phyloP scores from a whole-genome alignment of 768 basidiomycete genomes.

The Tulasnella sp. region DNA sequence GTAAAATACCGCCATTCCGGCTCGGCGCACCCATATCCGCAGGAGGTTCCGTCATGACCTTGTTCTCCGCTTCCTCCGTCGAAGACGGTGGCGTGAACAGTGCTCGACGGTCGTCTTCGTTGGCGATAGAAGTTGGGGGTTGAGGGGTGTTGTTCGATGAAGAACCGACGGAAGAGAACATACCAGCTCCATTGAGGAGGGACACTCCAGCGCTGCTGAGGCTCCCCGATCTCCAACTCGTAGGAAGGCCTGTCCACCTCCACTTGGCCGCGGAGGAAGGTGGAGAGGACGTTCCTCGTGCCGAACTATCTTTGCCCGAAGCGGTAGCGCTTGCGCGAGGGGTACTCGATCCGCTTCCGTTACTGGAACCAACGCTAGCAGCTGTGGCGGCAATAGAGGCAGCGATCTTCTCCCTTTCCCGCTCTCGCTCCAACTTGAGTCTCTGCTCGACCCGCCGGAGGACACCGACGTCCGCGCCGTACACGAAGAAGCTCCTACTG shows the following conservation, averaged over 20 bases:
- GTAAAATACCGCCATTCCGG: slow-evolving; percentile 5
- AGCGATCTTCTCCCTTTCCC: slow-evolving; percentile 37
- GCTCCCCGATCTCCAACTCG: slow-evolving; percentile 32
- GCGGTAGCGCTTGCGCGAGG: slow-evolving; percentile 2
- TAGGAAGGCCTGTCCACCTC: slow-evolving; percentile 29
- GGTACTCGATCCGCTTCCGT: slow-evolving; percentile 7
- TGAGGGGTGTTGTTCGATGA: slow-evolving; percentile 18
- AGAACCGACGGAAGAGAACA: slow-evolving; percentile 29
- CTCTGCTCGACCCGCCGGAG: slow-evolving; percentile 69
- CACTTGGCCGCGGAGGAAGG: slow-evolving; percentile 17
- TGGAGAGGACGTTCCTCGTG: slow-evolving; percentile 17
- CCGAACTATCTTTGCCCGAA: neutral
- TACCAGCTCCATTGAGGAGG: slow-evolving; percentile 31
- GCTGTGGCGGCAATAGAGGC: slow-evolving; percentile 30
- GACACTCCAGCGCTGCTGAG: slow-evolving; percentile 33
- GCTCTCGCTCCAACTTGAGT: slow-evolving; percentile 42
- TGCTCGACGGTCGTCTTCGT: slow-evolving; percentile 22
- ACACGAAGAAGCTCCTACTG: slow-evolving; percentile 88
- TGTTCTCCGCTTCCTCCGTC: slow-evolving; percentile 23
- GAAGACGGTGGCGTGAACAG: slow-evolving; percentile 18
- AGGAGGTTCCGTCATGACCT: slow-evolving; percentile 5
- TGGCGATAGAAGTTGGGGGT: slow-evolving; percentile 18
- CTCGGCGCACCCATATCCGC: slow-evolving; percentile 4
- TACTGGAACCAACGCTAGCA: slow-evolving; percentile 20
- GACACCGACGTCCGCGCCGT: slow-evolving; percentile 75